Evolutionary conservation across 2,329 filamentous ascomycete species (phyloP).

Genomic region (Epichloe brachyelytri): DNA sequence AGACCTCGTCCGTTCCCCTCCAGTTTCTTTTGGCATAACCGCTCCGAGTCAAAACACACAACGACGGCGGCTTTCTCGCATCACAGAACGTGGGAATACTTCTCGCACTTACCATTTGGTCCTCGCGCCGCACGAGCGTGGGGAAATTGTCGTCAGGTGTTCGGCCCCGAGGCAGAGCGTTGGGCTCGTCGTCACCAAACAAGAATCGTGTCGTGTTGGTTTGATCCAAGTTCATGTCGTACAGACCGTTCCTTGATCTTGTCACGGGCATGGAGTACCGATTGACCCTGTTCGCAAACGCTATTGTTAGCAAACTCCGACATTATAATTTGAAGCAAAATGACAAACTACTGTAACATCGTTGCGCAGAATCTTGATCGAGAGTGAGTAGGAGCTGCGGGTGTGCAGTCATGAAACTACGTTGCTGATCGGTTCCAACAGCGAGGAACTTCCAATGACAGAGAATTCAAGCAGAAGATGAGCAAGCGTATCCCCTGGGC

Average conservation of each 20-base stretch:
- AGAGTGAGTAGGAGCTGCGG: neutral
- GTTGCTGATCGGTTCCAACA: neutral
- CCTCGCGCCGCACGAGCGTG: constrained; percentile 58
- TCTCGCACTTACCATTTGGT: constrained; percentile 36
- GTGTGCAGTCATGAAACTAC: neutral
- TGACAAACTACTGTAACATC: neutral
- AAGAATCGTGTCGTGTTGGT: constrained; percentile 78
- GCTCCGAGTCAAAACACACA: neutral
- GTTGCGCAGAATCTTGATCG: neutral
- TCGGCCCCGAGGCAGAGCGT: constrained; percentile 35
- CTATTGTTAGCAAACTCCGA: constrained; percentile 5
- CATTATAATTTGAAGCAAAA: neutral
- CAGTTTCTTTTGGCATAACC: neutral
- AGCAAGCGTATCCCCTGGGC: neutral
- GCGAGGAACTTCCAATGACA: neutral
- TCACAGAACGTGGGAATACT: neutral
- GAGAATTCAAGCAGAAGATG: neutral
- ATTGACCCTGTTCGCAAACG: constrained; percentile 48
- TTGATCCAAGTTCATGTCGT: constrained; percentile 61
- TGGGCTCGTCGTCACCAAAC: constrained; percentile 63
- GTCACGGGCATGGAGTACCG: constrained; percentile 91
- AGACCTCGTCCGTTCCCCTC: neutral
- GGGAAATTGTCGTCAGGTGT: constrained; percentile 77
- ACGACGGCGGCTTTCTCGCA: neutral
- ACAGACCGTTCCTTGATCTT: constrained; percentile 51